Evolutionary conservation across 352 stramenopile species (phyloP).

Genomic region (Pythium plurisporium): DNA sequence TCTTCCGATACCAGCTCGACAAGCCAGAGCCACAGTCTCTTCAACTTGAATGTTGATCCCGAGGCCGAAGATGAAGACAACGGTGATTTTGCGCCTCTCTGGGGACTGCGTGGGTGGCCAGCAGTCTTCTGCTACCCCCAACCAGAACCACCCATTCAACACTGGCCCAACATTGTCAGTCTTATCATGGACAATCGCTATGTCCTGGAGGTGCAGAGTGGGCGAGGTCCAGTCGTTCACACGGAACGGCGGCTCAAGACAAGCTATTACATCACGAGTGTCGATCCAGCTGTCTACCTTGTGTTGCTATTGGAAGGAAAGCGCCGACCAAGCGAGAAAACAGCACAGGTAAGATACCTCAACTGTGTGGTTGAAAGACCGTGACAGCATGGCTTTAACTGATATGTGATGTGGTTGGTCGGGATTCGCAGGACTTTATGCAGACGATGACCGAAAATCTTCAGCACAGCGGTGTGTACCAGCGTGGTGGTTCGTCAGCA

Average conservation of each 20-base stretch:
- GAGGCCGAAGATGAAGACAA: constrained; percentile 48
- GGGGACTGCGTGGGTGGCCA: constrained; percentile 72
- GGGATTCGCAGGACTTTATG: constrained; percentile 66
- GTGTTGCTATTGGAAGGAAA: constrained; percentile 70
- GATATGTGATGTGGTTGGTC: background rate
- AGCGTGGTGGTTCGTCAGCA: constrained; percentile 16
- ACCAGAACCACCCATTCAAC: constrained; percentile 46
- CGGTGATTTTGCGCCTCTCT: constrained; percentile 76
- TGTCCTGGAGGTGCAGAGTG: constrained; percentile 29
- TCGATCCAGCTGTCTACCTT: constrained; percentile 73
- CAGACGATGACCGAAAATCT: constrained; percentile 71
- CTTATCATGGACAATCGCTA: constrained; percentile 82
- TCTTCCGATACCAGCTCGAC: background rate
- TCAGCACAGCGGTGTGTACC: constrained; percentile 67
- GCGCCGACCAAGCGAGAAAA: constrained; percentile 64
- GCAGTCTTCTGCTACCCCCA: constrained; percentile 82
- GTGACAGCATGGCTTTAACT: background rate
- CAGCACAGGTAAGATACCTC: constrained; percentile 42
- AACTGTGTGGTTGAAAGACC: no score
- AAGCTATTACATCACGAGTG: constrained; percentile 69
- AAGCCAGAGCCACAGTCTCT: constrained; percentile 22
- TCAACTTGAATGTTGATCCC: constrained; percentile 27
- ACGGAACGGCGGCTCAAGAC: constrained; percentile 59
- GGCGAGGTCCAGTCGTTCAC: constrained; percentile 37
- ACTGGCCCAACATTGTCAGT: constrained; percentile 87